Evolutionary conservation across 2,329 filamentous ascomycete species (phyloP).

Genomic region (Trichophyton schoenleinii): DNA sequence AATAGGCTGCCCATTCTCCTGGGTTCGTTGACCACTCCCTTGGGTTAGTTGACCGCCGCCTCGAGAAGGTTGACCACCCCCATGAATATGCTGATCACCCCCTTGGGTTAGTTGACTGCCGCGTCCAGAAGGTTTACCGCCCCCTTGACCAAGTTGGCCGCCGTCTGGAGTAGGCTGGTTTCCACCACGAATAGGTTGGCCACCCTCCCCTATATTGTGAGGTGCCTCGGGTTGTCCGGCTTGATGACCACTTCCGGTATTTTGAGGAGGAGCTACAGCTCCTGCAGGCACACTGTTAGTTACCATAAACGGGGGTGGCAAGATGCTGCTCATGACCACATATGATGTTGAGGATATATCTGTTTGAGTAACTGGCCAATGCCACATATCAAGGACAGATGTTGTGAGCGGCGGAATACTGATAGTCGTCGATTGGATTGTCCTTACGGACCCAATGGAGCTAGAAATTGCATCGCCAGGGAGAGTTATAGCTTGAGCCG

Average conservation of each 20-base stretch:
- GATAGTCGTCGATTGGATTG: constrained; percentile 1
- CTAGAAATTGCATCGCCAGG: constrained; percentile 10
- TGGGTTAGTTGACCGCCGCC: background rate
- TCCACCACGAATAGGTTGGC: background rate
- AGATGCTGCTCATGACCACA: constrained; percentile 1
- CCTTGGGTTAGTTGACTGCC: background rate
- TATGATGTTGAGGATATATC: background rate
- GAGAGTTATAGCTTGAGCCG: constrained; percentile 10
- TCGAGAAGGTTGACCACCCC: background rate
- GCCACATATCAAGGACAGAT: constrained; percentile 5
- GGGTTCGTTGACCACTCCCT: background rate
- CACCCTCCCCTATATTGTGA: background rate
- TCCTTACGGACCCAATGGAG: constrained; percentile 4
- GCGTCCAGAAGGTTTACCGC: background rate
- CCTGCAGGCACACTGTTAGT: background rate
- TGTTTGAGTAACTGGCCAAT: constrained; percentile 3
- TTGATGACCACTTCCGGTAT: background rate
- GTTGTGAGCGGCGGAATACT: constrained; percentile 7
- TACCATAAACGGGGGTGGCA: constrained; percentile 8
- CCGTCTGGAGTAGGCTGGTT: too few species aligned
- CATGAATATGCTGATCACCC: background rate
- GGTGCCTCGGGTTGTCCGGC: background rate
- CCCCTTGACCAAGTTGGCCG: too few species aligned
- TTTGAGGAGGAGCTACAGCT: background rate
- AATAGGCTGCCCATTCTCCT: background rate